A percentile compares a stretch with the other conserved stretches of the same genome.
Evolutionary conservation across 768 basidiomycete species (phyloP).

Genomic region (Lentinula lateritia): DNA sequence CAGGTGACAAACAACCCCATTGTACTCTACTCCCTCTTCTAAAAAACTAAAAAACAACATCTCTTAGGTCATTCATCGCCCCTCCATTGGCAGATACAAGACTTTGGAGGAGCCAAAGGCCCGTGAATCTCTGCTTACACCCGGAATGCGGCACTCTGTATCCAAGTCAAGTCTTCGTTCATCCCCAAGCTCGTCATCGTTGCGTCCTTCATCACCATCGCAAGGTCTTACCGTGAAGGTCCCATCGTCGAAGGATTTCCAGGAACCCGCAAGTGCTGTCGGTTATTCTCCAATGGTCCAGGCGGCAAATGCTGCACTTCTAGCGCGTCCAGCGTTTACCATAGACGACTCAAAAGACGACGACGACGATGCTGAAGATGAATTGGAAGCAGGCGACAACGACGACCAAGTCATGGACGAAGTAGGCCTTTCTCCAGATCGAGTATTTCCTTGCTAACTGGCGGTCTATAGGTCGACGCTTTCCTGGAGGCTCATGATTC

Average conservation of each 20-base stretch:
- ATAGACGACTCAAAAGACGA: conserved; percentile 92
- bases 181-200: conserved; percentile 26
- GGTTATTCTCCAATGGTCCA: conserved; percentile 49
- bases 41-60: not conserved
- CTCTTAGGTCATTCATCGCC: conserved; percentile 60
- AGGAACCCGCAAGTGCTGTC: not conserved
- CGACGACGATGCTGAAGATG: conserved; percentile 61
- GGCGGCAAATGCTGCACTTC: conserved; percentile 74
- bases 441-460: conserved; percentile 3
- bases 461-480: conserved; percentile 64
- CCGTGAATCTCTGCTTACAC: conserved; percentile 79
- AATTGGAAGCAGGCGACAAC: conserved; percentile 48
- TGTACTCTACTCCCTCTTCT: not conserved
- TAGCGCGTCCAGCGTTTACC: conserved; percentile 94
- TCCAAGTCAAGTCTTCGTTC: conserved; percentile 46
- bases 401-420: conserved; percentile 88
- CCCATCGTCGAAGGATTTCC: conserved; percentile 15
- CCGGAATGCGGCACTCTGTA: conserved; percentile 53
- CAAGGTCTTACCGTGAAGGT: conserved; percentile 50
- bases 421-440: conserved; percentile 32
- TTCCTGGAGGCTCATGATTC: conserved; percentile 93
- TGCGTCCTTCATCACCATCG: conserved; percentile 29
- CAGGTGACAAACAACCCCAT: conserved; percentile 38
- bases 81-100: conserved; percentile 83
- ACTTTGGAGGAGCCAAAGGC: conserved; percentile 83